phyloP scores from a whole-genome alignment of 306 rosid species.

The Rosa rugosa region DNA sequence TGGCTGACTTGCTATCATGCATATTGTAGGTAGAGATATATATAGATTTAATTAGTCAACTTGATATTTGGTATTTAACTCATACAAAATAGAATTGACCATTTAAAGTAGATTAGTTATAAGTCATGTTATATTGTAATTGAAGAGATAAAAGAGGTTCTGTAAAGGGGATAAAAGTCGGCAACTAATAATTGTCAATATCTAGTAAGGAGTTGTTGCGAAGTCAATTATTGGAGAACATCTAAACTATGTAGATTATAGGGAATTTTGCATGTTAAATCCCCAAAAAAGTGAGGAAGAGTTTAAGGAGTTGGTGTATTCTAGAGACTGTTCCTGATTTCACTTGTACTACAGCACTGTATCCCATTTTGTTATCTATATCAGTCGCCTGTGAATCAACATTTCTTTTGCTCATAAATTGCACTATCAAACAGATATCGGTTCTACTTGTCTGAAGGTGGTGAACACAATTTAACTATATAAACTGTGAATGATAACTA shows the following conservation, averaged over 20 bases:
- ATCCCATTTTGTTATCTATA: neutral
- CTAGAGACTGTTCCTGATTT: neutral
- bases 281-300: neutral
- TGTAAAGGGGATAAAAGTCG: neutral
- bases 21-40: neutral
- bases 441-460: neutral
- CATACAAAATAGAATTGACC: neutral
- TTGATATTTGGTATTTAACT: neutral
- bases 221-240: neutral
- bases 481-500: neutral
- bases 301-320: neutral
- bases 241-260: neutral
- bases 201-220: neutral
- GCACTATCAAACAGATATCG: neutral
- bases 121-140: neutral
- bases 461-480: neutral
- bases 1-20: neutral
- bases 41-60: constrained; percentile 4
- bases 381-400: neutral
- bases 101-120: neutral
- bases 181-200: neutral
- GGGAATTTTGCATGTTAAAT: neutral
- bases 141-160: neutral
- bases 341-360: constrained; percentile 8
- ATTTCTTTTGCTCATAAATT: constrained; percentile 12